phyloP scores from a whole-genome alignment of 352 stramenopile species.

The Globisporangium paddicum region DNA sequence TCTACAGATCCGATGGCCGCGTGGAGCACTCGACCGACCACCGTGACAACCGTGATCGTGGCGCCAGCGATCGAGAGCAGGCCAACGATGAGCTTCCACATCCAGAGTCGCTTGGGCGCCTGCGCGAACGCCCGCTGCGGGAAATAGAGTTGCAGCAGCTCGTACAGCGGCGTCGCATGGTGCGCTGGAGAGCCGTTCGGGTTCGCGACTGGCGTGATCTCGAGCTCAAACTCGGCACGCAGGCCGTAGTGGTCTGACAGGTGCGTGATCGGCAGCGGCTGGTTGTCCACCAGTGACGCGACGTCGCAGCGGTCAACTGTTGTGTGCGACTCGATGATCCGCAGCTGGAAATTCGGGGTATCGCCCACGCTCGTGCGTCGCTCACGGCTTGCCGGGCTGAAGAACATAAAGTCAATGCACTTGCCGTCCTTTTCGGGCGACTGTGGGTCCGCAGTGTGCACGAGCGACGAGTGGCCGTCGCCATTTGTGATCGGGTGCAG shows the following conservation, averaged over 20 bases:
- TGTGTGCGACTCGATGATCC: slow-evolving; percentile 35
- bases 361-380: slow-evolving; percentile 17
- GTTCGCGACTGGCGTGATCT: slow-evolving; percentile 31
- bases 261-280: slow-evolving; percentile 60
- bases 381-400: slow-evolving; percentile 37
- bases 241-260: slow-evolving; percentile 80
- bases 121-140: slow-evolving; percentile 58
- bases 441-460: slow-evolving; percentile 40
- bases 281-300: slow-evolving; percentile 6
- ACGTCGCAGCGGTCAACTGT: slow-evolving; percentile 57
- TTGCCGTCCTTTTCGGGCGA: slow-evolving; percentile 61
- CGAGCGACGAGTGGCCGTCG: slow-evolving; percentile 62
- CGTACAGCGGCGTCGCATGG: slow-evolving; percentile 31
- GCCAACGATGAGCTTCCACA: slow-evolving; percentile 52
- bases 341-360: slow-evolving; percentile 35
- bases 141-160: slow-evolving; percentile 67
- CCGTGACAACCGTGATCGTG: background rate
- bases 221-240: slow-evolving; percentile 43
- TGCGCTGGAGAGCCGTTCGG: slow-evolving; percentile 33
- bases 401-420: slow-evolving; percentile 87
- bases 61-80: slow-evolving; percentile 9
- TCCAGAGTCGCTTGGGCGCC: slow-evolving; percentile 49
- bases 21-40: slow-evolving; percentile 2
- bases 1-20: slow-evolving; percentile 1
- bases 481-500: slow-evolving; percentile 78